These are phyloP conservation scores for Eragrostis curvula DNA, from an alignment of 176 grass and related monocot species.

Conservation along the genomic window DNA sequence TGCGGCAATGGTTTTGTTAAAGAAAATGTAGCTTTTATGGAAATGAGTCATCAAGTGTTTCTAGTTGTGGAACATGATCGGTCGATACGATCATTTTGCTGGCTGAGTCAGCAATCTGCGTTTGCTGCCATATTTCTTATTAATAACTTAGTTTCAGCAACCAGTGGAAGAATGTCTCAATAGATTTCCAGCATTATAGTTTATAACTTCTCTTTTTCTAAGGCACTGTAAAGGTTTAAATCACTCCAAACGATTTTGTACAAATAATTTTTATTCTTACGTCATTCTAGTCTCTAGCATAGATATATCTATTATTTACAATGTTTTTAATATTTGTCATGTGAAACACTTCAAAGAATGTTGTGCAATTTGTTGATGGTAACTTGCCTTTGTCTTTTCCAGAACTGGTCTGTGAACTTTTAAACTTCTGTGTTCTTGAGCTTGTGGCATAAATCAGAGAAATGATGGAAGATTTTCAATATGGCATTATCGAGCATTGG, in stretches of 20 bases:
- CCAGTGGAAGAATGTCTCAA: not conserved
- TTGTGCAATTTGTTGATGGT: slow-evolving; percentile 16
- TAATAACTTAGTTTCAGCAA: not conserved
- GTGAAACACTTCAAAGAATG: slow-evolving; percentile 1
- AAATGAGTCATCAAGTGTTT: not conserved
- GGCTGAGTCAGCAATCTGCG: not conserved
- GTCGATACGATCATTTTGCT: not conserved
- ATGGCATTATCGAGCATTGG: slow-evolving; percentile 80
- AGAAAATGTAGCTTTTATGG: not conserved
- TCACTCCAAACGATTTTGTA: not conserved
- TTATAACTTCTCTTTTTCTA: slow-evolving; percentile 9
- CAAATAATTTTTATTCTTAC: not conserved
- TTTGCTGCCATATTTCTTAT: slow-evolving; percentile 14
- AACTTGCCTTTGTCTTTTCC: slow-evolving; percentile 32
- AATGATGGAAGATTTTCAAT: slow-evolving; percentile 62
- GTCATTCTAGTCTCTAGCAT: not conserved
- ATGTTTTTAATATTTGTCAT: no score
- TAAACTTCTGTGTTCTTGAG: slow-evolving; percentile 8
- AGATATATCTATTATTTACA: no score
- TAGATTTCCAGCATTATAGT: not conserved
- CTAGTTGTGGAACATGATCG: slow-evolving; percentile 1
- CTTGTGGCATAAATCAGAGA: slow-evolving; percentile 21
- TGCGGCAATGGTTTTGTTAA: not conserved
- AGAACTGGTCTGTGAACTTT: slow-evolving; percentile 26
- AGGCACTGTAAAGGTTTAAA: not conserved